These are phyloP conservation scores for Moesziomyces antarcticus DNA, from an alignment of 1,284 basidiomycete genomes.

Conservation along the genomic window DNA sequence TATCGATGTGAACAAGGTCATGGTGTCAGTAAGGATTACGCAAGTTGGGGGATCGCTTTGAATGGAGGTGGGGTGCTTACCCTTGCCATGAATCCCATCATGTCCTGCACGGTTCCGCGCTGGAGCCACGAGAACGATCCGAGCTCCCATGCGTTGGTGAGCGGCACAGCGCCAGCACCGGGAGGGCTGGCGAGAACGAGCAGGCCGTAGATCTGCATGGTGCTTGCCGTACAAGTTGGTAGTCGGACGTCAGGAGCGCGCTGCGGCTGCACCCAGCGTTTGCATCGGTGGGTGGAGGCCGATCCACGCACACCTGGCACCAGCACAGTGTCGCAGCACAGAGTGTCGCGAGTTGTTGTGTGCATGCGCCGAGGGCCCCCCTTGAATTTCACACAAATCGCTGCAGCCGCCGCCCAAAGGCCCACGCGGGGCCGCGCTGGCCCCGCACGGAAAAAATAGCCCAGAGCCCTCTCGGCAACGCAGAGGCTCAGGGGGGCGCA, in stretches of 20 bases:
- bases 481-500: too few relatives aligned
- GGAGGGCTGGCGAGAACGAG: slow-evolving; percentile 64
- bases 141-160: slow-evolving; percentile 83
- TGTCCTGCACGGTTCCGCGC: slow-evolving; percentile 70
- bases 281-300: background rate
- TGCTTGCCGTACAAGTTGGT: background rate
- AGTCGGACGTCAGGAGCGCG: background rate
- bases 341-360: too few relatives aligned
- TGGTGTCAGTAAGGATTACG: too few relatives aligned
- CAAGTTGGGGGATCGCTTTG: slow-evolving; percentile 55
- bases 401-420: too few relatives aligned
- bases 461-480: too few relatives aligned
- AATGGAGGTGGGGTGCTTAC: slow-evolving; percentile 31
- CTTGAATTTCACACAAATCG: too few relatives aligned
- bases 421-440: too few relatives aligned
- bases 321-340: too few relatives aligned
- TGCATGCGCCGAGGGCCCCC: too few relatives aligned
- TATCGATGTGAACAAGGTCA: too few relatives aligned
- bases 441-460: too few relatives aligned
- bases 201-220: slow-evolving; percentile 53
- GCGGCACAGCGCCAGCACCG: slow-evolving; percentile 71
- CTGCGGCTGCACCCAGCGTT: too few relatives aligned
- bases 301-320: background rate
- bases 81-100: slow-evolving; percentile 67
- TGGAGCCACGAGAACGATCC: slow-evolving; percentile 95